Conservation (phyloP, 768 basidiomycete genomes). For the Mycena sanguinolenta region DNA sequence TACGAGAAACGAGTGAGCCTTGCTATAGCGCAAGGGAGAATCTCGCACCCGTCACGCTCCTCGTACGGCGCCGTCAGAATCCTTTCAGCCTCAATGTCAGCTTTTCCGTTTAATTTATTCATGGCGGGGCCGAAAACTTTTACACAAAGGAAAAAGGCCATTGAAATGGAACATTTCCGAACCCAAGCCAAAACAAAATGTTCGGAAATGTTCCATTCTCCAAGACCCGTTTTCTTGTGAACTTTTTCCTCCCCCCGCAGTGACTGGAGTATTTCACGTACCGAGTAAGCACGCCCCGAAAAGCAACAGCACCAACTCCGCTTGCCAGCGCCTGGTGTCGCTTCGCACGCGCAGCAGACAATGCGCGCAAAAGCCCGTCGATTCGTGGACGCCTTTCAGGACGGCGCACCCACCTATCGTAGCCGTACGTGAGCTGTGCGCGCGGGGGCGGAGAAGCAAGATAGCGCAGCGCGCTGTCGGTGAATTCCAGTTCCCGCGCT, state of each 20-base stretch:
- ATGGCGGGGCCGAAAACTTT: no score
- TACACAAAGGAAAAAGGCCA: no score
- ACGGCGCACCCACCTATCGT: conserved; percentile 78
- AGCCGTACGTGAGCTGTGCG: conserved; percentile 78
- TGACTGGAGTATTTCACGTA: conserved; percentile 5
- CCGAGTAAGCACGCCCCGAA: conserved; percentile 34
- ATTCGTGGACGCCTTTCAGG: conserved; percentile 77
- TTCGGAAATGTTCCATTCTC: no score
- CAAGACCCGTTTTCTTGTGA: no score
- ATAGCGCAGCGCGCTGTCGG: conserved; percentile 78
- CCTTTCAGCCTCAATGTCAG: conserved; percentile 54
- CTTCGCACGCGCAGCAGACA: conserved; percentile 57
- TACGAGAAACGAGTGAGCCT: no score
- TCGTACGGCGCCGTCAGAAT: conserved; percentile 89
- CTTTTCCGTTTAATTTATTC: no score
- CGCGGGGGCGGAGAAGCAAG: conserved; percentile 75
- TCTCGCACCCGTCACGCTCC: conserved; percentile 80
- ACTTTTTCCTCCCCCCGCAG: no score
- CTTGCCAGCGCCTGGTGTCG: conserved; percentile 40
- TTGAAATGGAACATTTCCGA: no score
- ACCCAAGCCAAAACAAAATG: no score
- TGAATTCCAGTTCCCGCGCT: conserved; percentile 69
- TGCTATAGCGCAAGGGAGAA: no score
- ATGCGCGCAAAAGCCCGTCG: conserved; percentile 75
- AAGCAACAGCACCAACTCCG: conserved; percentile 31